Conservation (phyloP, 352 stramenopile species). For the Pythium apleroticum region DNA sequence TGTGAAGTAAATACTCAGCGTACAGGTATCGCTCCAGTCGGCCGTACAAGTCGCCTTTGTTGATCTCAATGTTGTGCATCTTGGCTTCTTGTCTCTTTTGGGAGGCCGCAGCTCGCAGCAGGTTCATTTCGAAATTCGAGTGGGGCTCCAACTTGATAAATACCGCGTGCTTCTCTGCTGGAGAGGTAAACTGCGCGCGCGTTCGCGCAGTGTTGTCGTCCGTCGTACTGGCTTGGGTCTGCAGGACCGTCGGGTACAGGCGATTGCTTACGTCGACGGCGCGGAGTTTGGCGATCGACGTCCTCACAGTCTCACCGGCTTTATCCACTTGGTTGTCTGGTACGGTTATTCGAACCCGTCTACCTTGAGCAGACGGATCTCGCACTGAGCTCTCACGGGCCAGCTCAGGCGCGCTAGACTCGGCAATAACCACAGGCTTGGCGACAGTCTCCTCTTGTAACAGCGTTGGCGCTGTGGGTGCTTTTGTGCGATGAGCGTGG, state of each 20-base stretch:
- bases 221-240: not conserved
- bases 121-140: conserved; percentile 82
- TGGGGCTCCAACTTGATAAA: conserved; percentile 81
- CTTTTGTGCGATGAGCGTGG: conserved; percentile 14
- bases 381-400: conserved; percentile 5
- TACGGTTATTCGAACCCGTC: conserved; percentile 11
- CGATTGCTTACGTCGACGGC: conserved; percentile 17
- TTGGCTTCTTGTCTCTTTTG: conserved; percentile 83
- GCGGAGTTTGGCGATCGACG: conserved; percentile 19
- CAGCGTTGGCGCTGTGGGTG: conserved; percentile 10
- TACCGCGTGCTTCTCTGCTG: conserved; percentile 44
- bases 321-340: conserved; percentile 18
- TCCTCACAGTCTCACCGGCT: conserved; percentile 19
- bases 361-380: not conserved
- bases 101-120: conserved; percentile 69
- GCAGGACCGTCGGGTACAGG: conserved; percentile 23
- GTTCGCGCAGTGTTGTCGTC: not conserved
- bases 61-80: conserved; percentile 82
- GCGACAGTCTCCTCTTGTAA: not conserved
- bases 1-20: conserved; percentile 78
- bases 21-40: conserved; percentile 75
- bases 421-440: conserved; percentile 4
- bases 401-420: conserved; percentile 6
- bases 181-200: conserved; percentile 2
- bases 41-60: conserved; percentile 78